phyloP scores from a whole-genome alignment of 2,329 filamentous ascomycete genomes.

The Helotiales sp. region DNA sequence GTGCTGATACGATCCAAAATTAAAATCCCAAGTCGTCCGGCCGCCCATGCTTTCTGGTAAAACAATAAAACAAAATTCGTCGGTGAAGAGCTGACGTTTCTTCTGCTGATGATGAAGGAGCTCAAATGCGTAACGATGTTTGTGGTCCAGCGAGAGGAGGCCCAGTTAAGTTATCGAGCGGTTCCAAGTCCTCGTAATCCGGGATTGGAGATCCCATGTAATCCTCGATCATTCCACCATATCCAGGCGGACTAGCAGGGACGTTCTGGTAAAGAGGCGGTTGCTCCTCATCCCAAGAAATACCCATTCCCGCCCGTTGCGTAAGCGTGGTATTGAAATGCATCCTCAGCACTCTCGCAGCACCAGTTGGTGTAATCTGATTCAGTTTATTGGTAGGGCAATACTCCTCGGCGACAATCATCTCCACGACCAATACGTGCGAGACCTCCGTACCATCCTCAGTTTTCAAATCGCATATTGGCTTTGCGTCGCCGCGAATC shows the following conservation, averaged over 20 bases:
- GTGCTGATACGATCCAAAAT: not conserved
- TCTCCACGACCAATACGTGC: constrained; percentile 87
- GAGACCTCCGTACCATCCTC: constrained; percentile 76
- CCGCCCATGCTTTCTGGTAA: not conserved
- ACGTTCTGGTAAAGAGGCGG: constrained; percentile 95
- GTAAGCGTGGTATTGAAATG: constrained; percentile 86
- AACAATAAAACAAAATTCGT: not conserved
- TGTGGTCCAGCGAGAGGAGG: not conserved
- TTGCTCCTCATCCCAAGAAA: constrained; percentile 96
- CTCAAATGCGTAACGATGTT: not conserved
- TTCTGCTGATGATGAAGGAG: not conserved
- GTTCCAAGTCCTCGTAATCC: constrained; percentile 40
- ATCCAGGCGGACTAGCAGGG: constrained; percentile 80
- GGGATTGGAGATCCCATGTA: constrained; percentile 38
- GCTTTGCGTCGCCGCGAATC: constrained; percentile 62
- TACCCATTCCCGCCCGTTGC: constrained; percentile 89
- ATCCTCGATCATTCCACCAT: constrained; percentile 45
- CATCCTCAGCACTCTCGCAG: constrained; percentile 89
- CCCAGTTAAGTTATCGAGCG: constrained; percentile 25
- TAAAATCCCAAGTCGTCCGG: not conserved
- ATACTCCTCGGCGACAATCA: constrained; percentile 94
- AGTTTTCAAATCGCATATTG: constrained; percentile 78
- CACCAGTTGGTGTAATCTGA: constrained; percentile 82
- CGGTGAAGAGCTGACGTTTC: not conserved
- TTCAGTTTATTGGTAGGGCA: constrained; percentile 69